A percentile compares a stretch with the other conserved stretches of the same genome.
These are phyloP conservation scores for Stromatinia cepivora DNA, from an alignment of 2,329 filamentous ascomycete species.

Conservation along the genomic window DNA sequence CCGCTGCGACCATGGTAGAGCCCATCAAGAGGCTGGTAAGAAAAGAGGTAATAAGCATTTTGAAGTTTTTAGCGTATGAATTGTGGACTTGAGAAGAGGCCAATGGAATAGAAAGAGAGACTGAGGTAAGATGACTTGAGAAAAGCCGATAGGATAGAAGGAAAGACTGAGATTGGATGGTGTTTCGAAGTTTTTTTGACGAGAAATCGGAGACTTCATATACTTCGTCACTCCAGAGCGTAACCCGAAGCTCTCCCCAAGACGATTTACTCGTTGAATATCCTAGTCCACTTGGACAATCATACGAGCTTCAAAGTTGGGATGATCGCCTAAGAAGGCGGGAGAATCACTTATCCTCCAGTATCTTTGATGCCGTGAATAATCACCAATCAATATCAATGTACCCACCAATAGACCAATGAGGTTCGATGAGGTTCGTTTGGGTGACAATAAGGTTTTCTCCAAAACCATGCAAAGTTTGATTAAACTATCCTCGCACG, in stretches of 20 bases:
- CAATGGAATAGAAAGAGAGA: conserved; percentile 1
- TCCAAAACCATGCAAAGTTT: neutral
- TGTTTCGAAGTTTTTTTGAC: neutral
- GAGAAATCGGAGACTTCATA: conserved; percentile 7
- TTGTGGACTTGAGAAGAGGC: neutral
- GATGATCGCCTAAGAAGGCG: neutral
- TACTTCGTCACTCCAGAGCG: neutral
- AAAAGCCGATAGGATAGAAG: neutral
- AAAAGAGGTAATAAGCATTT: conserved; percentile 10
- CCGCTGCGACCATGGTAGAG: conserved; percentile 7
- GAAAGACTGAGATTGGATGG: conserved; percentile 11
- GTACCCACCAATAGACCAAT: neutral
- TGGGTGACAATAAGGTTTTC: neutral
- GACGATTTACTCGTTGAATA: too few relatives aligned
- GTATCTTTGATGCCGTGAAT: neutral
- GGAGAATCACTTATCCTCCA: neutral
- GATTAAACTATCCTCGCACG: neutral
- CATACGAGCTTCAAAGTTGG: neutral
- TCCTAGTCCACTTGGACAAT: neutral
- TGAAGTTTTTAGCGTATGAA: neutral
- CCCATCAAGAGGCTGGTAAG: conserved; percentile 13
- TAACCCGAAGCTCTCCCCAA: neutral
- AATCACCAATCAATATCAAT: neutral
- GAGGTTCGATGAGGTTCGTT: neutral
- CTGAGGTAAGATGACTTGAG: neutral